Evolutionary conservation across 208 protist species (phyloP).

Genomic region (Strigomonas oncopelti): DNA sequence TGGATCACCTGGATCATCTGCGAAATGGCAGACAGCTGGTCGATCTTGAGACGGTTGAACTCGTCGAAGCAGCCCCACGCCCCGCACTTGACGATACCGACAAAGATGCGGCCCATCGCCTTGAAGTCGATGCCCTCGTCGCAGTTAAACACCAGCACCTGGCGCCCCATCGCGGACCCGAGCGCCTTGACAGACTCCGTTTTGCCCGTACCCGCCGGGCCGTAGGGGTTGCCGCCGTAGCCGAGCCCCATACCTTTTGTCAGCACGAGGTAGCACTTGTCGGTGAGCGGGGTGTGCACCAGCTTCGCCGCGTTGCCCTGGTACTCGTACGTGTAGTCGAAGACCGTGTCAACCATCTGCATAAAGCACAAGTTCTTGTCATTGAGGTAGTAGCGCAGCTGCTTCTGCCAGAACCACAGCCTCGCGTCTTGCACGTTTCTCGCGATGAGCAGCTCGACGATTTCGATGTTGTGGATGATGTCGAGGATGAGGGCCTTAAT

Average conservation of each 20-base stretch:
- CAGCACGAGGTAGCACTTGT: constrained; percentile 96
- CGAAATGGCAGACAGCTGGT: constrained; percentile 93
- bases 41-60: constrained; percentile 94
- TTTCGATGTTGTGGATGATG: constrained; percentile 94
- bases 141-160: constrained; percentile 95
- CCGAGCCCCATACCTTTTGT: constrained; percentile 95
- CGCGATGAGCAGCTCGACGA: constrained; percentile 81
- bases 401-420: constrained; percentile 96
- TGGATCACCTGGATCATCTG: constrained; percentile 94
- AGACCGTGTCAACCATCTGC: constrained; percentile 91
- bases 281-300: constrained; percentile 92
- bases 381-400: constrained; percentile 93
- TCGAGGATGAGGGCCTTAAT: constrained; percentile 95
- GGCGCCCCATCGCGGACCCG: constrained; percentile 88
- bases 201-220: constrained; percentile 97
- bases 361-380: constrained; percentile 62
- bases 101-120: constrained; percentile 92
- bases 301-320: constrained; percentile 92
- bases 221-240: constrained; percentile 96
- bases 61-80: constrained; percentile 94
- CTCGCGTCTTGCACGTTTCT: constrained; percentile 41
- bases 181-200: constrained; percentile 96
- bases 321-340: constrained; percentile 96
- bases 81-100: constrained; percentile 93
- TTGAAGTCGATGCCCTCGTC: constrained; percentile 94